Evolutionary conservation across 2,329 filamentous ascomycete genomes (phyloP), one percentile per base, ranked within the genome.

Genomic region (Clarireedia homoeocarpa): DNA sequence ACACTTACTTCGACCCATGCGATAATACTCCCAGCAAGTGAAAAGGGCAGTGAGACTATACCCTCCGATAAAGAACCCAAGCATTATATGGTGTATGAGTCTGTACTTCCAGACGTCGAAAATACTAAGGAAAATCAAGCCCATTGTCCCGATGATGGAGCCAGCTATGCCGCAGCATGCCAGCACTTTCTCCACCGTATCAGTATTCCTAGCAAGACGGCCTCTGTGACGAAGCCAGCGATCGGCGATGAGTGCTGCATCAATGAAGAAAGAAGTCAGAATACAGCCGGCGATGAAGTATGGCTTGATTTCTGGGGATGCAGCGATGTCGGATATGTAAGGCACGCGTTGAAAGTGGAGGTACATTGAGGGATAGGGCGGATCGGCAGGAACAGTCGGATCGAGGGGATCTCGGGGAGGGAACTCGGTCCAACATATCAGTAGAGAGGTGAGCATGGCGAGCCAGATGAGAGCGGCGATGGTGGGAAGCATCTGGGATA

Each of bases 1-100:
- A 40, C 20, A 73, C 77, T 56, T 69, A 81, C 80, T 85, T 55
- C 86, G 83, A n/a, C 90, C 89, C 2, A 96, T 79, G 2, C 88
- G 84, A 66, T 92, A 86, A 71, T 95, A 96, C 70, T 96, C 90
- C 74, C 82, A 84, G 75, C 91, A 96, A 62, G 91, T 86, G 71
- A 91, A 91, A 63, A 96, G 79, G 55, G 91, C 91, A 7, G 86
- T 89, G 54, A 95, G 68, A 57, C 95, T 75, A 70, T 95, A 96
- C 30, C 89, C 92, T 14, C 72, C 83, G 70, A 96, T 88, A 71
- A 99, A 99, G 51, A 96, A 72, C 1, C 81, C 72, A 38, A 99
- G 74, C 72, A 95, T 95, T 2, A 83, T 75, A 66, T 89, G 77
- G 69, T 99, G 94, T 57, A 88, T 69, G 1, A 63, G 71, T 1